A percentile compares a stretch with the other conserved stretches of the same genome.
Evolutionary conservation across 257 asterid genomes (phyloP).

Genomic region (Nemophila menziesii): DNA sequence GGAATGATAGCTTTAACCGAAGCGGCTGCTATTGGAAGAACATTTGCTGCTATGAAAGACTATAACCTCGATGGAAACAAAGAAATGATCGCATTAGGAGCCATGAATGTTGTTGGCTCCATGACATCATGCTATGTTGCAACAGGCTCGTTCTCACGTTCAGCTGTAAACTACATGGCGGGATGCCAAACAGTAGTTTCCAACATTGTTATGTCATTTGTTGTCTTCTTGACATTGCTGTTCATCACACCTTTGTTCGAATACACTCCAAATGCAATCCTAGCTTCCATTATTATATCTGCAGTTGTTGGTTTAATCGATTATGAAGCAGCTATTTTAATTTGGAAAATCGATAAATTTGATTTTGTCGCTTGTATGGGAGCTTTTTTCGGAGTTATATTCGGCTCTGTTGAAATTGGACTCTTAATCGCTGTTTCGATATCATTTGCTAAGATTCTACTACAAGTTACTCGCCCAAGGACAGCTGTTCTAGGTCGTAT

Average conservation of each 20-base stretch:
- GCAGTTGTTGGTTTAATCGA: constrained; percentile 89
- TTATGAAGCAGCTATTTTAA: constrained; percentile 59
- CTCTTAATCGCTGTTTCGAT: constrained; percentile 79
- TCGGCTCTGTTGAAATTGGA: constrained; percentile 68
- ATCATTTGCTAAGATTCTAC: constrained; percentile 75
- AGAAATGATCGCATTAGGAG: constrained; percentile 95
- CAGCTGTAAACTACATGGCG: constrained; percentile 92
- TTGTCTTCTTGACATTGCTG: constrained; percentile 57
- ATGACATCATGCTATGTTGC: constrained; percentile 94
- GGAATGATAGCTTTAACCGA: constrained; percentile 88
- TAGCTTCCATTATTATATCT: constrained; percentile 82
- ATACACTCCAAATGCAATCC: constrained; percentile 89
- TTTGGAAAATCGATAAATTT: constrained; percentile 83
- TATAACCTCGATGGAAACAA: constrained; percentile 87
- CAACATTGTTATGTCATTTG: constrained; percentile 75
- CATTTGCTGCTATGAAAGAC: constrained; percentile 92
- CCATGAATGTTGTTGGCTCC: constrained; percentile 87
- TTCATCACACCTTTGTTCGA: constrained; percentile 82
- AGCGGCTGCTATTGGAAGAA: constrained; percentile 92
- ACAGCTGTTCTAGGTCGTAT: constrained; percentile 75
- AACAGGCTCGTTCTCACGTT: constrained; percentile 92
- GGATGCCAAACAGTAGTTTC: constrained; percentile 92
- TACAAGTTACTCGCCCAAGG: constrained; percentile 91
- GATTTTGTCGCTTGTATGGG: constrained; percentile 95
- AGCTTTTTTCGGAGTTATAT: constrained; percentile 85